Base-by-base conservation (phyloP, 1,139 yeast species). In the Zhuliangozyma blackwelliae region DNA sequence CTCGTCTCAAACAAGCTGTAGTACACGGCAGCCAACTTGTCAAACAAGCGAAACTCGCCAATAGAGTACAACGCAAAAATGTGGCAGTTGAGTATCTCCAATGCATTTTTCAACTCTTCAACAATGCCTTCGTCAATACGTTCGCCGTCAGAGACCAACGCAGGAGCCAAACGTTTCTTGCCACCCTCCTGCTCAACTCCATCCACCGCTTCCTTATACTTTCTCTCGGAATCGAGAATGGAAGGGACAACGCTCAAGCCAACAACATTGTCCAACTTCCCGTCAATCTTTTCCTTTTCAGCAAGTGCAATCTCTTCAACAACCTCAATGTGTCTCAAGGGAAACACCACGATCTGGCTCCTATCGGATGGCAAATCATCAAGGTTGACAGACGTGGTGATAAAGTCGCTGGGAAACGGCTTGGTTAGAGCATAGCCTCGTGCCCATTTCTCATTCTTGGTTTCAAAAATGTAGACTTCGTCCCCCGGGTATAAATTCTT, bases 401-500 rank as follows among this genome's bases (percentile, higher is more conserved):
- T 73, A 55, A 79, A 82, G 52, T 82, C 87, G 33, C 77, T 72
- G 2, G 92, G 92, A 41, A 79, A 63, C 5, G 90, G 88, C 45
- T 75, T 74, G 32, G 73, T 51, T 30, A 79, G 65, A 5, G 77
- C 70, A 56, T 87, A 86, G 13, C 90, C 96, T 51, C 96, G 72
- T 27, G 82, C 89, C 96, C 96, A 87, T 43, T 75, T 75, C 11
- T 69, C 68, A 32, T 65, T 66, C 46, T 75, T 75, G 25, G 80
- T 68, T 57, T 88, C 96, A 52, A 88, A 85, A 27, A 86, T 66
- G 56, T 75, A 86, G 25, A 86, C 79, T 45, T 82, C 86, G 55
- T 88, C 95, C 27, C 96, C 96, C 16, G 88, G 82, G 52, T 79
- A 82, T 37, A 87, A 58, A 50, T 82, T 77, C 44, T 64, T 65